Base-by-base conservation (phyloP, 1,284 basidiomycete species). In the Papiliotrema nemorosa region DNA sequence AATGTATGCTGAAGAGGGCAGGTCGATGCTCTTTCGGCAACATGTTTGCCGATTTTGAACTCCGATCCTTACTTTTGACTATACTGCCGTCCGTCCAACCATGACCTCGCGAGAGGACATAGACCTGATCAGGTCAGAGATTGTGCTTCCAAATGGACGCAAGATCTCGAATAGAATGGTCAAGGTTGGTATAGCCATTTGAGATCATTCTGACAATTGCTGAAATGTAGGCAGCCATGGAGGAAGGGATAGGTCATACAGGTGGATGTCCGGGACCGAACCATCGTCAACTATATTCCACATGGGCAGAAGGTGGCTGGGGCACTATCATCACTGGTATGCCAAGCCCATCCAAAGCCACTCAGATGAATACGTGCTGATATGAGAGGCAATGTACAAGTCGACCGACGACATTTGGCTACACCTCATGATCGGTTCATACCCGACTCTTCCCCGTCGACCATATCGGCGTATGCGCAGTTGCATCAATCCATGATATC, bases 241-340 rank as follows among this genome's bases (percentile, higher is more conserved):
- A 91, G 61, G 91, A 94, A 69, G 86, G 90, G 60, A 78, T 91
- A n/a, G 79, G 73, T 1, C 76, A 86, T 27, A 76, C 76, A 13
- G 88, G 88, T n/a, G 86, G 87, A 0, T 79, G 81, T 14, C 90
- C 90, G 0, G 87, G 85, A 52, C 60, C 74, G 16, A 71, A 78
- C 33, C 86, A 90, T 66, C 72, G 79, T 35, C 66, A 73, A 1
- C 78, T 97, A 22, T 97, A 97, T 69, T 73, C 80, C 1, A 76
- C 78, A 58, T 97, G 92, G 91, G 82, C 84, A 0, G 69, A 77
- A 34, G 82, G 85, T 3, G 80, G 80, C 20, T 97, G 90, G 90
- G 93, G 90, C 0, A 87, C 96, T 77, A 77, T 97, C 48, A 76
- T 94, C 45, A 91, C 92, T 0, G 91, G 78, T 78, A 18, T 33